Evolutionary conservation across 116 monocot genomes (phyloP), one percentile per base, ranked within the genome.

Genomic region (Papilionanthe hybrid): DNA sequence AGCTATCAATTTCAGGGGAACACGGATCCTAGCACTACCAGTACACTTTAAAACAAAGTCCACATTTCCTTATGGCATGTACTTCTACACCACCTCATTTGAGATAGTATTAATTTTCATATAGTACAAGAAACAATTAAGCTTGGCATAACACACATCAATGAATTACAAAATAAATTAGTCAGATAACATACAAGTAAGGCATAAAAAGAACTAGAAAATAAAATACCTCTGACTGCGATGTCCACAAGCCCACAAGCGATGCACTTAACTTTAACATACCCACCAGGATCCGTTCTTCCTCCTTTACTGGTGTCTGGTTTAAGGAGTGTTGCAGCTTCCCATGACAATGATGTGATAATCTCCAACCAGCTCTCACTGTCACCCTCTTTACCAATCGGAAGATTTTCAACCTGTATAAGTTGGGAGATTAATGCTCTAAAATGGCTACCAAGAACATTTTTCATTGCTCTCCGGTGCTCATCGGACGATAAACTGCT

Each of bases 271-370:
- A 98, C 80, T 81, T 98, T 98, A 57, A 91, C 91, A 86, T 94
- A 94, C n/a, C 88, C 91, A 58, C 88, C 90, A 72, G 98, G 94
- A 84, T 98, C 98, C 98, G 94, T 94, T 60, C 91, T 91, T 78
- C 92, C 97, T 81, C 93, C 90, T 32, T 80, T 92, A 86, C 91
- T 94, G 7, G 87, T 98, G 80, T 93, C 93, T 73, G 98, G 93
- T 79, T 93, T 93, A 15, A 98, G 91, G 72, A 94, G 84, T 75
- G 87, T 88, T 43, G 98, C 98, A 60, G 94, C 98, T 87, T 98
- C 90, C 94, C 98, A 98, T 75, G 98, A 92, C 80, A 98, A 83
- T 53, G 83, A 81, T 77, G 93, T 94, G 41, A 98, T 87, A 77
- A 98, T 98, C 77, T 92, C 91, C 88, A 94, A 86, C 94, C 98